phyloP scores from a whole-genome alignment of 139 green algal genomes.

The Coccomyxa sp. region DNA sequence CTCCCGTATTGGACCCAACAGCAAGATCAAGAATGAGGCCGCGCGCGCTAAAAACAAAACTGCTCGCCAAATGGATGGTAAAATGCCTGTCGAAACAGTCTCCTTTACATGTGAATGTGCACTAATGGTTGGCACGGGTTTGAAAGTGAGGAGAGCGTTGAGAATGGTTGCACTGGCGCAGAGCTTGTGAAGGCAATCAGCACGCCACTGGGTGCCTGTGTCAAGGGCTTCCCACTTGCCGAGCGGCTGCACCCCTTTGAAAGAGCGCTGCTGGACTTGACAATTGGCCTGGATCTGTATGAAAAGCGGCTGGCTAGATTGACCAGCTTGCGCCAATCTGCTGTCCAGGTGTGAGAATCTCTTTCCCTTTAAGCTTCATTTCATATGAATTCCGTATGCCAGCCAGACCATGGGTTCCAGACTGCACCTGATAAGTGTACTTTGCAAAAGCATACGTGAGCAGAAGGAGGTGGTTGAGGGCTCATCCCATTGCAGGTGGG shows the following conservation, averaged over 20 bases:
- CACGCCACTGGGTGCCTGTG: slow-evolving; percentile 42
- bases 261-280: slow-evolving; percentile 82
- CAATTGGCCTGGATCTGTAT: slow-evolving; percentile 64
- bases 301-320: slow-evolving; percentile 45
- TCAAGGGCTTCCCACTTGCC: slow-evolving; percentile 63
- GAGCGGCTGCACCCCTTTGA: slow-evolving; percentile 87
- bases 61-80: neutral
- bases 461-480: too few species aligned
- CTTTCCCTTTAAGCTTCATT: neutral
- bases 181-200: slow-evolving; percentile 63
- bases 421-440: too few species aligned
- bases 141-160: slow-evolving; percentile 52
- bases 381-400: neutral
- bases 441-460: too few species aligned
- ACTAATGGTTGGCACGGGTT: neutral
- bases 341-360: slow-evolving; percentile 37
- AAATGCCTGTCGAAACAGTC: neutral
- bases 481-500: slow-evolving; percentile 41
- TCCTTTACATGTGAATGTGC: neutral
- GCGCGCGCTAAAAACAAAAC: slow-evolving; percentile 58
- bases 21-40: slow-evolving; percentile 67
- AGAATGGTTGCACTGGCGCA: slow-evolving; percentile 28
- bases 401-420: neutral
- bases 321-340: slow-evolving; percentile 50
- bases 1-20: slow-evolving; percentile 25